Conservation (phyloP, 306 rosid genomes). For the Citrullus colocynthis region DNA sequence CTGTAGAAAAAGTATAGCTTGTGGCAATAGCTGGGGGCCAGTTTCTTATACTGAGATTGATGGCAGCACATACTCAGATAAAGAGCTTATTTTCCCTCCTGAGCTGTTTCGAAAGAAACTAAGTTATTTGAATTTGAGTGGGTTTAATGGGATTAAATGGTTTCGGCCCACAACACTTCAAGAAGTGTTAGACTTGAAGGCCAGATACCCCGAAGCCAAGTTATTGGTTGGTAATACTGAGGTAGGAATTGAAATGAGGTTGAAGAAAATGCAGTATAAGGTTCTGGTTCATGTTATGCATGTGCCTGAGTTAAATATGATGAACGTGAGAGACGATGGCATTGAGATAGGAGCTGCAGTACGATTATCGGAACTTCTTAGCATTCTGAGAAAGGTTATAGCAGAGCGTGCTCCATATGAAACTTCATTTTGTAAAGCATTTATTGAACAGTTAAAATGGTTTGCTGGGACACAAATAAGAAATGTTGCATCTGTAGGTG, state of each 20-base stretch:
- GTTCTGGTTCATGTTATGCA: constrained; percentile 58
- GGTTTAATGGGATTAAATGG: constrained; percentile 77
- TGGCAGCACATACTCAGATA: constrained; percentile 67
- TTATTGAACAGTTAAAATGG: constrained; percentile 89
- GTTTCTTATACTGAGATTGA: constrained; percentile 60
- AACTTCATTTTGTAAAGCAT: constrained; percentile 66
- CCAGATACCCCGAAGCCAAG: constrained; percentile 62
- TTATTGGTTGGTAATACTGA: constrained; percentile 79
- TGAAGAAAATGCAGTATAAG: constrained; percentile 55
- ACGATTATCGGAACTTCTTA: constrained; percentile 66
- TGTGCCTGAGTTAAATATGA: constrained; percentile 61
- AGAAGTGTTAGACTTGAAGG: constrained; percentile 57
- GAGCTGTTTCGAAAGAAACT: constrained; percentile 53
- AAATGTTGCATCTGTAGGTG: constrained; percentile 88
- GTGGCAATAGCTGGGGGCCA: constrained; percentile 28
- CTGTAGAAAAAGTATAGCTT: constrained; percentile 14
- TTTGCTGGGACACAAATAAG: constrained; percentile 91
- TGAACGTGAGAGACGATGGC: constrained; percentile 53
- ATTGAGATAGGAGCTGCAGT: constrained; percentile 83
- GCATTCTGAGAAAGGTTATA: constrained; percentile 37
- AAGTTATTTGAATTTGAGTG: constrained; percentile 43
- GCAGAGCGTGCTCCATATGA: constrained; percentile 52
- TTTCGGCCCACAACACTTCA: constrained; percentile 62
- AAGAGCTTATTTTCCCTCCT: constrained; percentile 88
- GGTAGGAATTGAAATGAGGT: constrained; percentile 94